Evolutionary conservation across 345 rosid species (phyloP).

Genomic region (Citrus medica): DNA sequence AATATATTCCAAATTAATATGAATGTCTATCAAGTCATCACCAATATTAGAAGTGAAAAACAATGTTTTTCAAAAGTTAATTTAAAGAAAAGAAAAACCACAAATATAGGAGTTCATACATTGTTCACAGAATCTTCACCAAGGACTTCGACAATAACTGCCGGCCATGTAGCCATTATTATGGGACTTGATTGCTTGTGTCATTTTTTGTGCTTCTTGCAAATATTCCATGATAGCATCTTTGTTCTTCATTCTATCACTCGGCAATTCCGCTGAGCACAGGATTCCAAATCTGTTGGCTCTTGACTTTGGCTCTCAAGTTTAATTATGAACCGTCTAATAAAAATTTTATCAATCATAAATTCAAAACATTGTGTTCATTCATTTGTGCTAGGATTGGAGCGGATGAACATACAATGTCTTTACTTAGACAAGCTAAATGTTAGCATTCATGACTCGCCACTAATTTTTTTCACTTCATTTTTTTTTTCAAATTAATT

Average conservation of each 20-base stretch:
- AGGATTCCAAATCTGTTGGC: conserved; percentile 3
- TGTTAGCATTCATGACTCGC: too few relatives aligned
- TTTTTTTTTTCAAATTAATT: too few relatives aligned
- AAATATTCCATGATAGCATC: conserved; percentile 5
- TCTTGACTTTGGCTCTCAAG: background rate
- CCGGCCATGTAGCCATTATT: background rate
- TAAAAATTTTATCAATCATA: too few relatives aligned
- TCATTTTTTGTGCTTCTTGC: background rate
- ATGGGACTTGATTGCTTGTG: background rate
- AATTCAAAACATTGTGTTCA: too few relatives aligned
- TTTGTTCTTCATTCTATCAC: conserved; percentile 14
- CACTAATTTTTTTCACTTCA: too few relatives aligned
- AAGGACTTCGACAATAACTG: background rate
- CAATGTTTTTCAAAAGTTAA: background rate
- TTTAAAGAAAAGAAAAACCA: background rate
- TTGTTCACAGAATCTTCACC: background rate
- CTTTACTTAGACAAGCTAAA: too few relatives aligned
- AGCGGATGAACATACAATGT: too few relatives aligned
- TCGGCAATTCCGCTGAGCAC: conserved; percentile 11
- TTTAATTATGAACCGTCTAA: too few relatives aligned
- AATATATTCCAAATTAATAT: background rate
- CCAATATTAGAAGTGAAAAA: background rate
- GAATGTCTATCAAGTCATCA: background rate
- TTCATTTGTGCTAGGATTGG: too few relatives aligned
- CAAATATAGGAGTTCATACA: too few relatives aligned